A percentile compares a stretch with the other conserved stretches of the same genome.
These are phyloP conservation scores for Solanum hybrid DNA, from an alignment of 305 asterid species.

Conservation along the genomic window DNA sequence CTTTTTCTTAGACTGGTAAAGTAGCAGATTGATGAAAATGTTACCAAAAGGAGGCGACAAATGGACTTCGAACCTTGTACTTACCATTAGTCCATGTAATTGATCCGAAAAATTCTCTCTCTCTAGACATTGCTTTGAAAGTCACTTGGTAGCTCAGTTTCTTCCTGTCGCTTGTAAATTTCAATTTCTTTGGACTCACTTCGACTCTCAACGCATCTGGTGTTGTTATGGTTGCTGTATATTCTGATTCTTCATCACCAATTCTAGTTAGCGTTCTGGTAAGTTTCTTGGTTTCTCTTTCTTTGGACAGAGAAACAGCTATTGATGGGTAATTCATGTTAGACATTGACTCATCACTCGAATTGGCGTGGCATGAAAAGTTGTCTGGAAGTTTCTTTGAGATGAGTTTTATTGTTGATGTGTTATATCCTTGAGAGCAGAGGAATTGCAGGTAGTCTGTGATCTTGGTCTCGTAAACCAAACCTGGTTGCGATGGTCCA, in stretches of 20 bases:
- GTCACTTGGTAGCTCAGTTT: conserved; percentile 48
- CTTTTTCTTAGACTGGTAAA: background rate
- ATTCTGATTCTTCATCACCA: conserved; percentile 42
- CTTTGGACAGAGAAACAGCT: conserved; percentile 30
- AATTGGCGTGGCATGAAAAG: conserved; percentile 26
- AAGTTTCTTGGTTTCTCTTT: conserved; percentile 27
- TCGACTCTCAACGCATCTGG: conserved; percentile 31
- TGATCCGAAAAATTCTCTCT: background rate
- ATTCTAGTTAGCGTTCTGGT: conserved; percentile 51
- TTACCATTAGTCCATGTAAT: background rate
- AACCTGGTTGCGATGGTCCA: conserved; percentile 56
- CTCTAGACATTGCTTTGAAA: background rate
- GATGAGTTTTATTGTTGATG: conserved; percentile 34
- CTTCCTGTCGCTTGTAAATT: conserved; percentile 31
- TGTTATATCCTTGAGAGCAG: conserved; percentile 46
- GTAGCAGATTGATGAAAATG: background rate
- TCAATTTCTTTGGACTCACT: conserved; percentile 48
- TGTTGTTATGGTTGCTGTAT: conserved; percentile 31
- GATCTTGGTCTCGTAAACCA: conserved; percentile 57
- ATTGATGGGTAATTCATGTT: conserved; percentile 84
- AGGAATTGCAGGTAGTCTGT: conserved; percentile 46
- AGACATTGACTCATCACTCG: conserved; percentile 10
- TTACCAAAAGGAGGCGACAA: background rate
- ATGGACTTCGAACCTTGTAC: background rate
- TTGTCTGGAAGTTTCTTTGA: conserved; percentile 15